Conservation (phyloP, 768 basidiomycete genomes). For the Mycena alexandri region DNA sequence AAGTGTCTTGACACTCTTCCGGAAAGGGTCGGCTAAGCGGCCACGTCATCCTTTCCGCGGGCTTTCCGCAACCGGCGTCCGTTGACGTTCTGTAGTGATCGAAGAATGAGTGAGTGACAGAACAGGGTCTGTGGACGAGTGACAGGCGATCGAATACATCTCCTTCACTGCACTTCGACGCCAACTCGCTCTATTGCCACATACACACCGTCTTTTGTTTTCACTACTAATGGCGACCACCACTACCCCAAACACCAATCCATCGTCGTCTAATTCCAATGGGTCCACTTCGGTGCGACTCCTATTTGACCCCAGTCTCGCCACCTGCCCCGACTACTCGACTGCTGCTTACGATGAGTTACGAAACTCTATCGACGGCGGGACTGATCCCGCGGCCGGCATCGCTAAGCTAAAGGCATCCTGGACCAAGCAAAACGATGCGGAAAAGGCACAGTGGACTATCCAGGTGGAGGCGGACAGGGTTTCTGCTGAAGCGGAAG, state of each 20-base stretch:
- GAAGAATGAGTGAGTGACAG: too few relatives aligned
- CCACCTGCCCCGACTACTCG: conserved; percentile 3
- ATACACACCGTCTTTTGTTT: too few relatives aligned
- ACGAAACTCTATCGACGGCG: background rate
- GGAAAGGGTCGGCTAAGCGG: background rate
- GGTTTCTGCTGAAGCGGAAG: background rate
- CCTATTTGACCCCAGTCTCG: conserved; percentile 8
- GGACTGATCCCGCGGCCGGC: background rate
- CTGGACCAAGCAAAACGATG: background rate
- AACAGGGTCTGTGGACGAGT: too few relatives aligned
- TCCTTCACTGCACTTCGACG: too few relatives aligned
- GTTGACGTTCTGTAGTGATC: too few relatives aligned
- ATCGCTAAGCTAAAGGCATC: background rate
- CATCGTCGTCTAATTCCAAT: conserved; percentile 4
- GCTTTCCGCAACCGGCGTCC: conserved; percentile 15
- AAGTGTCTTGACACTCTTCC: background rate
- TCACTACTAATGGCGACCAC: too few relatives aligned
- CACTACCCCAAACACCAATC: too few relatives aligned
- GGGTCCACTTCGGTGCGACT: conserved; percentile 2
- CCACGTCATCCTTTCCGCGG: background rate
- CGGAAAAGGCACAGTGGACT: background rate
- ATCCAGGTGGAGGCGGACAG: background rate
- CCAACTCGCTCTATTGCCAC: too few relatives aligned
- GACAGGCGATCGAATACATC: too few relatives aligned
- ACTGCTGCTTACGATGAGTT: background rate